phyloP scores from a whole-genome alignment of 116 monocot species.

The Posidonia oceanica region DNA sequence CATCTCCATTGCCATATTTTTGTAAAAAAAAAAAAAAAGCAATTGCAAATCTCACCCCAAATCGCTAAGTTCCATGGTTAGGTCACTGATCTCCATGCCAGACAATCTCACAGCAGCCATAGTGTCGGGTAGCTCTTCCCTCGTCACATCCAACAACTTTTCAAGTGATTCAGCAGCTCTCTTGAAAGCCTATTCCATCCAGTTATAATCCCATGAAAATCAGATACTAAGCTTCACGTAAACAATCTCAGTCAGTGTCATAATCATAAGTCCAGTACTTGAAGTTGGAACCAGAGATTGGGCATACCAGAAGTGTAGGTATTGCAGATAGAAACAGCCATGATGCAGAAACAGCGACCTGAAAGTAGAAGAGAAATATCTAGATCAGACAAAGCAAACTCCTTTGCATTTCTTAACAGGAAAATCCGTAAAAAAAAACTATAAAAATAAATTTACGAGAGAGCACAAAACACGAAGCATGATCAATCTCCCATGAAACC shows the following conservation, averaged over 20 bases:
- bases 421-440: not conserved
- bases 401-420: not conserved
- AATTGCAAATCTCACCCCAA: conserved; percentile 36
- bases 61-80: conserved; percentile 78
- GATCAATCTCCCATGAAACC: too few relatives aligned
- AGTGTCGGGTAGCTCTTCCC: conserved; percentile 74
- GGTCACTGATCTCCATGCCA: conserved; percentile 87
- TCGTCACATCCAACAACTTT: conserved; percentile 57
- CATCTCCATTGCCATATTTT: too few relatives aligned
- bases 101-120: conserved; percentile 75
- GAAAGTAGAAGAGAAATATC: not conserved
- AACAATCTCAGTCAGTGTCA: not conserved
- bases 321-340: conserved; percentile 72
- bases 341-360: conserved; percentile 58
- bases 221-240: not conserved
- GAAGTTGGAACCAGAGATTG: not conserved
- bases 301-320: conserved; percentile 59
- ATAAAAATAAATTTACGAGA: too few relatives aligned
- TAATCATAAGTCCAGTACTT: not conserved
- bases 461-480: too few relatives aligned
- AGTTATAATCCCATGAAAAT: conserved; percentile 3
- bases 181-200: conserved; percentile 43
- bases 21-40: too few relatives aligned
- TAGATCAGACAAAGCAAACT: not conserved
- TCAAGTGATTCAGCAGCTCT: conserved; percentile 59